Evolutionary conservation across 2,329 filamentous ascomycete genomes (phyloP).

Genomic region (Setomelanomma holmii): DNA sequence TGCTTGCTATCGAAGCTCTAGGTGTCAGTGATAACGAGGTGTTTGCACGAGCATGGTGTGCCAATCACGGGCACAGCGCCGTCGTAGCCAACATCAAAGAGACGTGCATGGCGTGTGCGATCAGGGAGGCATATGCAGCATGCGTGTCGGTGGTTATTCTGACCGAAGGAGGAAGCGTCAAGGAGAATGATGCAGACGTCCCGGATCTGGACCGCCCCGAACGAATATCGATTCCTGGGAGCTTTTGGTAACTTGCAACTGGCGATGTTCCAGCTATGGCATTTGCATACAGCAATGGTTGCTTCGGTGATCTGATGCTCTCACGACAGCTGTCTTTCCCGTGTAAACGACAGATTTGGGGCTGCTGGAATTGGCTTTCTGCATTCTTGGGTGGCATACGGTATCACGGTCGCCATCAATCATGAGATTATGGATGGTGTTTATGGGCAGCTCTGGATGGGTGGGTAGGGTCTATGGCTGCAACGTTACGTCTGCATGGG

Average conservation of each 20-base stretch:
- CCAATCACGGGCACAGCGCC: slow-evolving; percentile 75
- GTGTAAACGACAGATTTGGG: no score
- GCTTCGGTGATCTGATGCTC: slow-evolving; percentile 6
- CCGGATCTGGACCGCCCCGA: slow-evolving; percentile 11
- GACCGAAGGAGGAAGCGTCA: slow-evolving; percentile 53
- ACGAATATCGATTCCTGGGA: slow-evolving; percentile 11
- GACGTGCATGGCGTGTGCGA: slow-evolving; percentile 77
- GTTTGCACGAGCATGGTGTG: slow-evolving; percentile 77
- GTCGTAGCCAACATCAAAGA: slow-evolving; percentile 72
- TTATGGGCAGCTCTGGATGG: slow-evolving; percentile 13
- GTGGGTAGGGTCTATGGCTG: slow-evolving; percentile 4
- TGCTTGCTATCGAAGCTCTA: slow-evolving; percentile 75
- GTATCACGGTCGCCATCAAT: background rate
- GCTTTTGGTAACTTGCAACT: slow-evolving; percentile 5
- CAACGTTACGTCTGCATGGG: slow-evolving; percentile 9
- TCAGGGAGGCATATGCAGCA: slow-evolving; percentile 77
- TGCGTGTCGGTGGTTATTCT: slow-evolving; percentile 76
- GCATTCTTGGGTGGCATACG: slow-evolving; percentile 1
- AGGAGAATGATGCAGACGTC: slow-evolving; percentile 53
- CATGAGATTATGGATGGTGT: background rate
- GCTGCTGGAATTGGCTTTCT: background rate
- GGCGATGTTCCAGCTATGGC: slow-evolving; percentile 6
- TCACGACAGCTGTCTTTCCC: background rate
- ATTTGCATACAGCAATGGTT: slow-evolving; percentile 9
- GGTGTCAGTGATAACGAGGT: slow-evolving; percentile 79